A percentile compares a stretch with the other conserved stretches of the same genome.
Evolutionary conservation across 176 grass and related monocot genomes (phyloP).

Genomic region (Zoysia pacifica): DNA sequence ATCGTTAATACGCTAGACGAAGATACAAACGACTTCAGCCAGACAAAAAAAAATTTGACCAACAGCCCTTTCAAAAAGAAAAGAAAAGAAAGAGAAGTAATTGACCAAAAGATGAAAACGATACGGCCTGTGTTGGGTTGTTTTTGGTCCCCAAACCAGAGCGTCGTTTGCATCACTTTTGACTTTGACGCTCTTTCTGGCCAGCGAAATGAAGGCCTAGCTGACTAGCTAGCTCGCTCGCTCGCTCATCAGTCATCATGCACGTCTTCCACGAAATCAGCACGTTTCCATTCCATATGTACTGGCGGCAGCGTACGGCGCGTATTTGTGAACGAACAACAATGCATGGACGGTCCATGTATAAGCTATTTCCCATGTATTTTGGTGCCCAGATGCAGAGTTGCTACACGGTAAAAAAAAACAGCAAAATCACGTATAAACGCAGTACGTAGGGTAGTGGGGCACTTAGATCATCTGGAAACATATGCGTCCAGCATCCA

Average conservation of each 20-base stretch:
- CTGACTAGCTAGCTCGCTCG: not conserved
- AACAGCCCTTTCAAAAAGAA: no score
- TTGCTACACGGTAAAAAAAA: not conserved
- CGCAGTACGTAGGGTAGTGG: not conserved
- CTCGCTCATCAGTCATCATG: not conserved
- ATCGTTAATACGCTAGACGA: not conserved
- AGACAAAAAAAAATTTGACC: not conserved
- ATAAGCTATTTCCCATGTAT: no score
- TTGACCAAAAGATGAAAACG: not conserved
- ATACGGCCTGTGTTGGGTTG: not conserved
- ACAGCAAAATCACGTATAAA: not conserved
- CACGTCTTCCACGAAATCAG: not conserved
- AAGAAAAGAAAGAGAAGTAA: not conserved
- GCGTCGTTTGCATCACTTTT: not conserved
- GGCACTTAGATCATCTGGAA: not conserved
- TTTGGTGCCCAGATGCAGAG: no score
- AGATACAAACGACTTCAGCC: not conserved
- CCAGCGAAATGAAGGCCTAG: not conserved
- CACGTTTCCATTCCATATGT: not conserved
- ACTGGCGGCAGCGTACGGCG: not conserved
- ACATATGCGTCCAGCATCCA: not conserved
- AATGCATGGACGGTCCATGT: no score
- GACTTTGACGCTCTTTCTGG: not conserved
- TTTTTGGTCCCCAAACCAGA: not conserved
- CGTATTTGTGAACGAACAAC: no score